Base-by-base conservation (phyloP, 495 filamentous ascomycete species). In the Xylaria longipes region DNA sequence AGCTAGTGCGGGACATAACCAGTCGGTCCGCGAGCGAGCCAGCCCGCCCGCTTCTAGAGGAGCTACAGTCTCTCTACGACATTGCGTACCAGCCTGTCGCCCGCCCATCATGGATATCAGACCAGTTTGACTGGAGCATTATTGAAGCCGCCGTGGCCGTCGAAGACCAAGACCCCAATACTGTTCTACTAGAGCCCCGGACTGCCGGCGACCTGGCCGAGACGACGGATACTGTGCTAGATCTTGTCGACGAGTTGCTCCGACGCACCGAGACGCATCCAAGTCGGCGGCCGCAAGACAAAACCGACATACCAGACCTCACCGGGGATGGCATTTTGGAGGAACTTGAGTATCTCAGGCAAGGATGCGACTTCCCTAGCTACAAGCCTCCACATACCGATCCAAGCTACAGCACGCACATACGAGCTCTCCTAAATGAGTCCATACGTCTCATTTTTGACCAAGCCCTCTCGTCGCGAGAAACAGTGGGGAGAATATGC, bases 401-500 rank as follows among this genome's bases (percentile, higher is more conserved):
- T 46, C 50, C 52, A 1, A 29, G 22, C 0, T 63, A 65, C 1
- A 68, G 78, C 12, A 46, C 62, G 5, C 57, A 37, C 17, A 69
- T 72, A 50, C 77, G 82, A 5, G 67, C 45, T 50, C 56, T 65
- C 2, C 72, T 85, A 57, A 79, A 82, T 58, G 70, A 82, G 33
- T 64, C 79, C 33, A 81, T 83, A 45, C 54, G 75, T 15, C 70
- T 73, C 64, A 80, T 83, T 9, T 75, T 85, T 33, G 72, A 72
- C n/a, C 65, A 76, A 2, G 72, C 68, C 48, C 25, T 48, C 43
- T 56, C 58, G 31, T 56, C 70, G 33, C 76, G 77, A 29, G 76
- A 81, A 27, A 75, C 82, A 37, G 76, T 91, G 11, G 85, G 83
- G 3, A 90, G 88, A 73, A 85, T 94, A 33, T 92, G 89, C 78